Evolutionary conservation across 306 rosid genomes (phyloP), one percentile per base, ranked within the genome.

Genomic region (Citrullus mucosospermus): DNA sequence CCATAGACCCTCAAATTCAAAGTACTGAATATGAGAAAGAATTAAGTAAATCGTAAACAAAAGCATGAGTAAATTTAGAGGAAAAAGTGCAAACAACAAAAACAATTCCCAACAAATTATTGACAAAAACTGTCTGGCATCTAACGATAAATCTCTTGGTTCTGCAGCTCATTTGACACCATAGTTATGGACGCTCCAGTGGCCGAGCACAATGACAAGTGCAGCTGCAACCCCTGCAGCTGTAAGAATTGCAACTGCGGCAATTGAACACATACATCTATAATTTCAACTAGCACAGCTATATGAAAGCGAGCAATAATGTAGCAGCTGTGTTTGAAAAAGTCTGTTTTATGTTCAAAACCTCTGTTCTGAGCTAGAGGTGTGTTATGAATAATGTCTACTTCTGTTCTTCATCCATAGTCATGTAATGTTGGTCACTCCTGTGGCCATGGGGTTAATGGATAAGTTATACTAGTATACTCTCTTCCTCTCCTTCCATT

Each of bases 181-280:
- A 81, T 81, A 9, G 82, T 79, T 61, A 76, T 88, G 90, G 92
- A 87, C 76, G 90, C 53, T 62, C 75, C 88, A 43, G 91, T 87
- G 8, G 93, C 86, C 3, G 97, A 91, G 89, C 59, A 87, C 59
- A 84, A 63, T 2, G 94, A 93, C 53, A 88, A 87, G 54, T 93
- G 98, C 98, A 93, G 83, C 82, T 91, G 98, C 46, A 93, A 93
- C 28, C 1, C 89, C 93, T 91, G 98, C 88, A 0, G 79, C 51
- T 91, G 95, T 51, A 58, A 13, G 32, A 54, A 84, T 87, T 91
- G 98, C 89, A 74, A 84, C 39, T 93, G 98, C 43, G 87, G 88
- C 69, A 62, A 79, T 11, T 91, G 82, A 87, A 70, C 76, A 70
- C 38, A 70, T 46, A 46, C 76, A 46, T 8, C 76, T 70, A 12